These are phyloP conservation scores for Digitaria exilis DNA, from an alignment of 202 grass and related monocot genomes.

Conservation along the genomic window DNA sequence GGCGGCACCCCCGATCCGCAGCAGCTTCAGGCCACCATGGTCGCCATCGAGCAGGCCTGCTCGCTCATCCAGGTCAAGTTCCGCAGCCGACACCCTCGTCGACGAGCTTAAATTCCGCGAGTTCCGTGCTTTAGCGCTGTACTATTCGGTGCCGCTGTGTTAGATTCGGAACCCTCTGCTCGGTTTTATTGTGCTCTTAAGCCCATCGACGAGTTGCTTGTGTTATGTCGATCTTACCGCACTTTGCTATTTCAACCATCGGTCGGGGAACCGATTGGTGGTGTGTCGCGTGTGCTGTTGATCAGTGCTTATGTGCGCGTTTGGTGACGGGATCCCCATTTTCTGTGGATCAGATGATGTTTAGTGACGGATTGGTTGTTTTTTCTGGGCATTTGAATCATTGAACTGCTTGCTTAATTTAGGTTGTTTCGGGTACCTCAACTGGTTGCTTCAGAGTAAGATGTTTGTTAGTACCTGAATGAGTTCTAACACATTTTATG, in stretches of 20 bases:
- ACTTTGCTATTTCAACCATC: conserved; percentile 2
- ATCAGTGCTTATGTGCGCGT: conserved; percentile 16
- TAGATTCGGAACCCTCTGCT: conserved; percentile 44
- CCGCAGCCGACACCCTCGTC: not conserved
- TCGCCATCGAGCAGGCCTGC: conserved; percentile 88
- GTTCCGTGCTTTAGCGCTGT: not conserved
- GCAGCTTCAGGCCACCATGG: conserved; percentile 82
- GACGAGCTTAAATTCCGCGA: conserved; percentile 23
- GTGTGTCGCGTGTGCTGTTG: not conserved
- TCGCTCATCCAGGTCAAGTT: conserved; percentile 71
- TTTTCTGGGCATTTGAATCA: not conserved
- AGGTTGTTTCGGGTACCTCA: not conserved
- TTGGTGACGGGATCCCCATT: conserved; percentile 20
- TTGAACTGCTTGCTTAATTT: conserved; percentile 25
- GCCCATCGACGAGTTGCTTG: conserved; percentile 17
- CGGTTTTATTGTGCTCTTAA: not conserved
- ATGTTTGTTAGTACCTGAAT: not conserved
- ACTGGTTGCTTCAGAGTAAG: not conserved
- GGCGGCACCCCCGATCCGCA: conserved; percentile 64
- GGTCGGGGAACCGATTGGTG: not conserved
- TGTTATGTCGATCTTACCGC: not conserved
- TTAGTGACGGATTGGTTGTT: conserved; percentile 21
- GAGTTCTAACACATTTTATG: not conserved
- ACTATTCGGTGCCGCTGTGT: conserved; percentile 5
- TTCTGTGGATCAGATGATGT: not conserved